A percentile compares a stretch with the other conserved stretches of the same genome.
These are phyloP conservation scores for Beauveria varroae DNA, from an alignment of 2,329 filamentous ascomycete species.

Conservation along the genomic window DNA sequence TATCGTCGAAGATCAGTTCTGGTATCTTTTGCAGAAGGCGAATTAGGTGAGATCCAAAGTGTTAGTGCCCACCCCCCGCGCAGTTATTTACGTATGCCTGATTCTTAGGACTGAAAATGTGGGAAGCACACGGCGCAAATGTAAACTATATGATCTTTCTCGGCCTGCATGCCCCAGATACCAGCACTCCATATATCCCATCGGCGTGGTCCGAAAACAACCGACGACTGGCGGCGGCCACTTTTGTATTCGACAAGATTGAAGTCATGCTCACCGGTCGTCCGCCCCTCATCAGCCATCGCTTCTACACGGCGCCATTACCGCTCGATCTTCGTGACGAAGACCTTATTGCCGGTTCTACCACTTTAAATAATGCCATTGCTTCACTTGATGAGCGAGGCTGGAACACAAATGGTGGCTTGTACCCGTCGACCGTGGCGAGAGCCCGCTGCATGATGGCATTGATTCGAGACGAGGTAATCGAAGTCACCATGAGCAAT, in stretches of 20 bases:
- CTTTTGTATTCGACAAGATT: slow-evolving; percentile 36
- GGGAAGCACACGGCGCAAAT: slow-evolving; percentile 1
- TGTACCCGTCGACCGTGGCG: slow-evolving; percentile 36
- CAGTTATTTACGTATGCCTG: not conserved
- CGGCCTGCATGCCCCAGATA: not conserved
- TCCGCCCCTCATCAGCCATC: slow-evolving; percentile 43
- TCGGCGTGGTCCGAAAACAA: slow-evolving; percentile 7
- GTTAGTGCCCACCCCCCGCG: not conserved
- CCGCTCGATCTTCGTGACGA: slow-evolving; percentile 48
- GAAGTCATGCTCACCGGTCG: slow-evolving; percentile 45
- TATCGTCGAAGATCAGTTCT: slow-evolving; percentile 5
- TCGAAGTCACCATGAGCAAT: slow-evolving; percentile 45
- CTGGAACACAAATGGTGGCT: slow-evolving; percentile 40
- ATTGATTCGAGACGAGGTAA: slow-evolving; percentile 48
- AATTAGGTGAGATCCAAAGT: not conserved
- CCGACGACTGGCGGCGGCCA: not conserved
- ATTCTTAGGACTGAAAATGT: not conserved
- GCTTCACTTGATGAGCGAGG: slow-evolving; percentile 37
- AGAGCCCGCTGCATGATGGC: slow-evolving; percentile 41
- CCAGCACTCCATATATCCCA: not conserved
- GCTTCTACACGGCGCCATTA: slow-evolving; percentile 45
- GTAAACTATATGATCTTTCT: slow-evolving; percentile 4
- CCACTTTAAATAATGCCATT: slow-evolving; percentile 13
- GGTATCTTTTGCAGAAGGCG: not conserved
- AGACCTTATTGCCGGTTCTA: slow-evolving; percentile 33